Evolutionary conservation across 2,329 filamentous ascomycete species (phyloP).

Genomic region (Mollisiaceae sp.): DNA sequence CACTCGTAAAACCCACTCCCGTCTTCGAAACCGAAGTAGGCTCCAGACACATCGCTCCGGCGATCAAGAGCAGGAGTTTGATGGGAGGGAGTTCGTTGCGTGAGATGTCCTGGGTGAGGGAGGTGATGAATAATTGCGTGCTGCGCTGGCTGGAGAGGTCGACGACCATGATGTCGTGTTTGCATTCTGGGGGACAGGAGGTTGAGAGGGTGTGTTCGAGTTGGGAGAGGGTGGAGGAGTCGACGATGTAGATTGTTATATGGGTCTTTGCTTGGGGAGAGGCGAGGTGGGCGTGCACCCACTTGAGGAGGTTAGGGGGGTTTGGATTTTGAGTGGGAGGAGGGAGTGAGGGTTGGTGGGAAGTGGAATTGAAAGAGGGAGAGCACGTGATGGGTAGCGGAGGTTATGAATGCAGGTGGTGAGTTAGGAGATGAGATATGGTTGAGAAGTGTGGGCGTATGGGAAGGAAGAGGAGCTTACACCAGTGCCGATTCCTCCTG

Average conservation of each 20-base stretch:
- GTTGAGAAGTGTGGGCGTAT: no score
- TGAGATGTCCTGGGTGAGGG: conserved; percentile 27
- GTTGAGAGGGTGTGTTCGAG: neutral
- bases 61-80: conserved; percentile 33
- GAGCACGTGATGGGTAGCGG: no score
- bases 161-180: conserved; percentile 13
- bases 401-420: no score
- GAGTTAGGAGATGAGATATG: no score
- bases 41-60: conserved; percentile 24
- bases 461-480: no score
- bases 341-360: no score
- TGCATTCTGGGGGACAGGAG: neutral
- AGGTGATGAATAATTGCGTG: conserved; percentile 14
- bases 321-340: no score
- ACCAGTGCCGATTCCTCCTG: conserved; percentile 36
- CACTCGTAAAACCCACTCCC: conserved; percentile 35
- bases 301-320: no score
- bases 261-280: conserved; percentile 24
- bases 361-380: no score
- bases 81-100: conserved; percentile 25
- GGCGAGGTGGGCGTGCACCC: conserved; percentile 14
- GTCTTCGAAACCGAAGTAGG: conserved; percentile 25
- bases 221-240: conserved; percentile 7
- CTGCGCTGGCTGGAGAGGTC: conserved; percentile 15
- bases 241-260: conserved; percentile 33